Conservation (phyloP, 768 basidiomycete genomes). For the Daedalea quercina region DNA sequence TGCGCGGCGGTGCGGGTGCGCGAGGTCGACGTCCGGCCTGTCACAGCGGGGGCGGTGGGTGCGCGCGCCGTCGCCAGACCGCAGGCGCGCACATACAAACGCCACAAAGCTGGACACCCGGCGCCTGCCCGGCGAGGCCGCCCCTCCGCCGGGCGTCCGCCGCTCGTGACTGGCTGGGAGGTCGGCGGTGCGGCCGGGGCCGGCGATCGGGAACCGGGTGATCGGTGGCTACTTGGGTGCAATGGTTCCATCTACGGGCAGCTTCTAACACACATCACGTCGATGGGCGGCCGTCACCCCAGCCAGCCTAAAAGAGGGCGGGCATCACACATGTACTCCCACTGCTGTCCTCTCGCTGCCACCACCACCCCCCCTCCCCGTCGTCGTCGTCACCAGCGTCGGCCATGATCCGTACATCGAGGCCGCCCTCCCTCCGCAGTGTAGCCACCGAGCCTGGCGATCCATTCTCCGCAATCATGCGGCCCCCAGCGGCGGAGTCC, state of each 20-base stretch:
- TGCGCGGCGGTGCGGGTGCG: too few relatives aligned
- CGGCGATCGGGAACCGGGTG: background rate
- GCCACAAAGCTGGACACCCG: background rate
- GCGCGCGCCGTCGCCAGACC: too few relatives aligned
- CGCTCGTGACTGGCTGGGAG: background rate
- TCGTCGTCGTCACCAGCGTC: constrained; percentile 20
- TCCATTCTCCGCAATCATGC: constrained; percentile 61
- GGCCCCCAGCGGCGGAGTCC: constrained; percentile 61
- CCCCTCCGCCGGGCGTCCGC: background rate
- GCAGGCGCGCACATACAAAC: too few relatives aligned
- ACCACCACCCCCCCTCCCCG: constrained; percentile 7
- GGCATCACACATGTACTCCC: background rate
- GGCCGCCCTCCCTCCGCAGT: constrained; percentile 67
- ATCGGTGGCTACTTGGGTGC: background rate
- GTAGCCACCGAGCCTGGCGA: constrained; percentile 46
- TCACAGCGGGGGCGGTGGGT: too few relatives aligned
- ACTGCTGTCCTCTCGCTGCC: constrained; percentile 8
- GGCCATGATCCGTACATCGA: constrained; percentile 36
- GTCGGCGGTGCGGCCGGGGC: background rate
- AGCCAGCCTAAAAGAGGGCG: background rate
- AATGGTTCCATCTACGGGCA: background rate
- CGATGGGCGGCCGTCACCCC: background rate
- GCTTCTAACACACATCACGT: constrained; percentile 2
- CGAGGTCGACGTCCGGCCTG: too few relatives aligned
- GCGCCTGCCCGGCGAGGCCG: background rate